Base-by-base conservation (phyloP, 306 rosid genomes). In the Amphicarpaea edgeworthii region DNA sequence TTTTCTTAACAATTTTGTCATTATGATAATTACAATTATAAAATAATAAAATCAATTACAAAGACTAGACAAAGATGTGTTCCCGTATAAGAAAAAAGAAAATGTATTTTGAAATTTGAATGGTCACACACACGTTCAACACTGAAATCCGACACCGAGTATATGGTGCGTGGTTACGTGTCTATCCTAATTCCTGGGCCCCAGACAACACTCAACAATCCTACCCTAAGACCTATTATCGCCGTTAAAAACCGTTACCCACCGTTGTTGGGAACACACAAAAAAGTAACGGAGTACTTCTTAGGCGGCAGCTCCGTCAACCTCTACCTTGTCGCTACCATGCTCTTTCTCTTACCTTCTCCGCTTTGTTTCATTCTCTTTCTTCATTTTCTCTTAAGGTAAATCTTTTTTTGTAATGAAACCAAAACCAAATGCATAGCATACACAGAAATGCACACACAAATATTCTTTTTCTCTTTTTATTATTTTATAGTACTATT, bases 221-320 rank as follows among this genome's bases (percentile, higher is more conserved):
- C 17, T 9, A 65, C 34, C 21, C 46, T 37, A 2, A 0, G 16
- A 58, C 60, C n/a, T n/a, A n/a, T 30, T 24, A 12, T 7, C 37
- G 7, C 77, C 81, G 74, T 62, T 53, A 46, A 14, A 0, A 5
- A 11, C 73, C 72, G 43, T 46, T 79, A 62, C 55, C 65, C 20
- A 34, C 57, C 75, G 72, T 65, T 47, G 9, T 14, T 1, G 15
- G 15, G 3, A 24, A 24, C 19, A 11, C 41, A 6, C 49, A 4
- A 26, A 0, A 70, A 72, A 17, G 51, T 80, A 72, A 77, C 82
- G 76, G 78, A 32, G 4, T 72, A 32, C 54, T 30, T 0, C 7
- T 51, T 21, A 32, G 8, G 8, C 3, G 15, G 8, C 1, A 67
- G 46, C 72, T 73, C 81, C 76, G 76, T 77, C 24, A 34, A 42